Evolutionary conservation across 2,329 filamentous ascomycete genomes (phyloP).

Genomic region (Aspergillus pseudoglaucus): DNA sequence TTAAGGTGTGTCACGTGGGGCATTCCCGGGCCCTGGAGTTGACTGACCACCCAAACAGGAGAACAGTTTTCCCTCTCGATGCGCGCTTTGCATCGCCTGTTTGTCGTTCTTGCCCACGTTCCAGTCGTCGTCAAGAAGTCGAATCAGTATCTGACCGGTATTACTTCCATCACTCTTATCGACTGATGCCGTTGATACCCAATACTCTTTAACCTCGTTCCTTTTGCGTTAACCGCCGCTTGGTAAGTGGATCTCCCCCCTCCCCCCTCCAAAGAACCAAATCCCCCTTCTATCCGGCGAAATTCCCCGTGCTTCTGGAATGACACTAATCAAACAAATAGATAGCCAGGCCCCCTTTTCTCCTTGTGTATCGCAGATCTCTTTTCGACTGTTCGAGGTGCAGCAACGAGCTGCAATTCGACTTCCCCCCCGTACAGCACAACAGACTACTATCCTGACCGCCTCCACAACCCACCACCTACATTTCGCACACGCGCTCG

Average conservation of each 20-base stretch:
- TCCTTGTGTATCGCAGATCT: not conserved
- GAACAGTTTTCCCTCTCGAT: not conserved
- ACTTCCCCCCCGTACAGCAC: not conserved
- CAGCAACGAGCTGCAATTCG: not conserved
- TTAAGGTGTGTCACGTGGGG: slow-evolving; percentile 2
- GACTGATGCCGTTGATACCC: not conserved
- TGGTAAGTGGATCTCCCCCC: slow-evolving; percentile 1
- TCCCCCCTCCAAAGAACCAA: not conserved
- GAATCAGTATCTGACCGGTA: not conserved
- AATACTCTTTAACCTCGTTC: not conserved
- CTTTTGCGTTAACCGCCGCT: not conserved
- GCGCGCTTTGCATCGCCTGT: not conserved
- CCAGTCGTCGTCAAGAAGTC: not conserved
- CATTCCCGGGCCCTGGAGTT: not conserved
- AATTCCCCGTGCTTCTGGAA: not conserved
- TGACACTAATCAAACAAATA: not conserved
- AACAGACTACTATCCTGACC: slow-evolving; percentile 14
- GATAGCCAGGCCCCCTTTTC: not conserved
- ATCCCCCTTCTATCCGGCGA: not conserved
- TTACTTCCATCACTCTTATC: not conserved
- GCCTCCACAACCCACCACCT: slow-evolving; percentile 20
- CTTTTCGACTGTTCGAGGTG: not conserved
- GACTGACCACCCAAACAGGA: not conserved
- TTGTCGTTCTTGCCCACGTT: not conserved
- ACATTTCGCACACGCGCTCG: slow-evolving; percentile 4